Conservation (phyloP, 2,329 filamentous ascomycete genomes). For the Aspergillus carbonarius region DNA sequence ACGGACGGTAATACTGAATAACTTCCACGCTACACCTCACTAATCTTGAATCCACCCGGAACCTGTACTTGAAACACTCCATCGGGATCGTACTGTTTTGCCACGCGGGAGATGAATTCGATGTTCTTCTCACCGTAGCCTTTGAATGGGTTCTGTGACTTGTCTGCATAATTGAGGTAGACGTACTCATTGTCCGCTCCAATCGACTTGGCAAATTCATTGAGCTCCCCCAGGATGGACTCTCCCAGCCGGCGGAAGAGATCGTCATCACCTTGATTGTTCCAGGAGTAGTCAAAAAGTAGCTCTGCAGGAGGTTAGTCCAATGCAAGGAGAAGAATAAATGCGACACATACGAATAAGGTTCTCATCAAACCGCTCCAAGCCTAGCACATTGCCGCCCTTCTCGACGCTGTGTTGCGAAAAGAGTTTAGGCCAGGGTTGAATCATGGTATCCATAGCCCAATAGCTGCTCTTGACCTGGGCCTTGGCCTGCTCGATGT, state of each 20-base stretch:
- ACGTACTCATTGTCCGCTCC: conserved; percentile 35
- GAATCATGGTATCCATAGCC: conserved; percentile 32
- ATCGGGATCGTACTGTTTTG: conserved; percentile 25
- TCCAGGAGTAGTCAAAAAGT: conserved; percentile 23
- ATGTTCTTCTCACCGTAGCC: conserved; percentile 45
- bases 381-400: conserved; percentile 37
- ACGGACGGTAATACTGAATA: no score
- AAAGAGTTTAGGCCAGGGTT: conserved; percentile 43
- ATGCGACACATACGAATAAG: conserved; percentile 10
- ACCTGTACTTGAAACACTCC: conserved; percentile 30
- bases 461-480: conserved; percentile 8
- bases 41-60: conserved; percentile 32
- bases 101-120: conserved; percentile 24
- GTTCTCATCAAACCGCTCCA: conserved; percentile 35
- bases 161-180: conserved; percentile 51
- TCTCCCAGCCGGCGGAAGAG: conserved; percentile 31
- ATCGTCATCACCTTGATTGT: conserved; percentile 33
- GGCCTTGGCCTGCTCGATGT: conserved; percentile 20
- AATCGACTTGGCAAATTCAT: conserved; percentile 26
- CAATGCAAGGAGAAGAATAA: background rate
- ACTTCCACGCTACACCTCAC: conserved; percentile 6
- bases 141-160: conserved; percentile 42
- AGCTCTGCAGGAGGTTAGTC: background rate
- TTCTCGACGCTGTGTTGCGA: conserved; percentile 35
- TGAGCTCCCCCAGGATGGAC: conserved; percentile 28